Evolutionary conservation across 1,284 basidiomycete genomes (phyloP), one percentile per base, ranked within the genome.

Genomic region (Cryptococcus floricola): DNA sequence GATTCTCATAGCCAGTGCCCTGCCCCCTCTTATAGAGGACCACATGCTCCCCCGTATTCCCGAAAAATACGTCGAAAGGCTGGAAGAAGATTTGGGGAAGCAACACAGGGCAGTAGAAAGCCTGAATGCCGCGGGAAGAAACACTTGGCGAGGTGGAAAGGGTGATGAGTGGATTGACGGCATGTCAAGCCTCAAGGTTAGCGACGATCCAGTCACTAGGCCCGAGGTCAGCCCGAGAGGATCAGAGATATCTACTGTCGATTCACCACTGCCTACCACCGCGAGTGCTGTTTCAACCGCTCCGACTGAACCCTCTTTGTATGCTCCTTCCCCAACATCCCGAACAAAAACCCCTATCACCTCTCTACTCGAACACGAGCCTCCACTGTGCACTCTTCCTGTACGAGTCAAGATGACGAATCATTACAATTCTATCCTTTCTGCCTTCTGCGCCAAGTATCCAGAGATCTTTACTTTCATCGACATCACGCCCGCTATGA

Each of bases 21-120:
- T 74, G 5, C 73, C 73, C 2, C 72, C 73, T n/a, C 53, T 75
- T 16, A 65, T 75, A 1, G 64, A 68, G 54, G 73, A 75, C 51
- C 60, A 63, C 31, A 63, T 63, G 0, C 60, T 74, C 4, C 60
- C 64, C 5, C 62, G 70, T 5, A 73, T 75, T 50, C 70, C 67
- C 13, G 69, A 69, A 48, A 75, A 75, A 56, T 75, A 75, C 44
- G 70, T 75, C 19, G 68, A 70, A 52, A 55, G 61, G 43, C 53
- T 69, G 12, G 61, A 67, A 50, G 64, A 68, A 23, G 61, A 66
- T 49, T 62, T 64, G 37, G 61, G 63, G 39, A 66, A 67, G 50
- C 53, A 54, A 19, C 57, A 59, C 28, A 56, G 52, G 42, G 52
- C 53, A 12, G 47, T 64, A 19, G 48, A 27, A 19, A 41, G 47